A percentile compares a stretch with the other conserved stretches of the same genome.
These are phyloP conservation scores for Trypanosoma platydactyli DNA, from an alignment of 208 protist genomes.

Conservation along the genomic window DNA sequence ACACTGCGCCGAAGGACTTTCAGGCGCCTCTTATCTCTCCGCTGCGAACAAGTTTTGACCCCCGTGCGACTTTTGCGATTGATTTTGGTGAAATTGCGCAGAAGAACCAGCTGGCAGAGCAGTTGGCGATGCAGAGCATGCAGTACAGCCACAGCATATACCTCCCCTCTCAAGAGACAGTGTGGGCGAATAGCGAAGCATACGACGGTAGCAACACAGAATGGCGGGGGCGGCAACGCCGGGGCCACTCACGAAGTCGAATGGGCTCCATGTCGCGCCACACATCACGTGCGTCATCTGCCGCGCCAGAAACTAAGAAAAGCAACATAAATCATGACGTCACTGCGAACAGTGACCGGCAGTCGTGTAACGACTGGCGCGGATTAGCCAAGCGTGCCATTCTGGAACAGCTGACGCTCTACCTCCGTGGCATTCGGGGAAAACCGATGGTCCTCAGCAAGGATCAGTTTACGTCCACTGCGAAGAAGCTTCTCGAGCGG, in stretches of 20 bases:
- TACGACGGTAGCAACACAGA: conserved; percentile 9
- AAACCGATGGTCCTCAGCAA: conserved; percentile 56
- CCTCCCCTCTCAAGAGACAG: conserved; percentile 44
- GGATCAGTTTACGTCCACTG: conserved; percentile 51
- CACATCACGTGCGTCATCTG: conserved; percentile 31
- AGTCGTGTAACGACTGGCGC: conserved; percentile 51
- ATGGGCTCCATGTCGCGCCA: conserved; percentile 23
- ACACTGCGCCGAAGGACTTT: conserved; percentile 8
- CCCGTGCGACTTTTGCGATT: conserved; percentile 33
- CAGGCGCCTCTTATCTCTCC: conserved; percentile 29
- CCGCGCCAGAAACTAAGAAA: neutral
- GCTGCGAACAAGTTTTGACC: conserved; percentile 41
- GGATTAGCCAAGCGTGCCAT: conserved; percentile 73
- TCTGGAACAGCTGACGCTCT: conserved; percentile 75
- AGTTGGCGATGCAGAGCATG: conserved; percentile 34
- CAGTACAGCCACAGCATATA: conserved; percentile 47
- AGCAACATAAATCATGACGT: conserved; percentile 7
- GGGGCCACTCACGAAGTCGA: conserved; percentile 2
- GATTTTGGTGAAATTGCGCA: conserved; percentile 28
- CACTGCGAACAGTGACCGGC: neutral
- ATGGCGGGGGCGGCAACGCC: neutral
- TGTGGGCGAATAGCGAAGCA: conserved; percentile 33
- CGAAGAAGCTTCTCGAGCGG: conserved; percentile 67
- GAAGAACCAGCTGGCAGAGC: conserved; percentile 26
- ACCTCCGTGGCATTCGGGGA: conserved; percentile 51